Evolutionary conservation across 2,329 filamentous ascomycete species (phyloP).

Genomic region (Colletotrichum sublineola): DNA sequence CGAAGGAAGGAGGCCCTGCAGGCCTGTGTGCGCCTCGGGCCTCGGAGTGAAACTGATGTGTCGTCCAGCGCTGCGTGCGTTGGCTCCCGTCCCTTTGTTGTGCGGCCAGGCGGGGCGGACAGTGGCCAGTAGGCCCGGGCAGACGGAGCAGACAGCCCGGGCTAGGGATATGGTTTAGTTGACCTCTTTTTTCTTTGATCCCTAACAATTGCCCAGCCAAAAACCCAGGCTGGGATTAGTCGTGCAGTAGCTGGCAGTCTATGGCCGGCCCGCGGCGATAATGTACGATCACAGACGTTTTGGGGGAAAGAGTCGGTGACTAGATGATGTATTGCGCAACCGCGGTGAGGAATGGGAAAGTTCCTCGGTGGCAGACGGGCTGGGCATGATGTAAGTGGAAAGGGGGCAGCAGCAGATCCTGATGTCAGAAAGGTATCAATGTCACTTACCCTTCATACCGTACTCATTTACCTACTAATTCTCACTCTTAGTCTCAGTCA

Average conservation of each 20-base stretch:
- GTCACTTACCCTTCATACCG: no score
- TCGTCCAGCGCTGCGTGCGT: slow-evolving; percentile 31
- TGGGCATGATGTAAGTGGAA: background rate
- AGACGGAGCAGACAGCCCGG: slow-evolving; percentile 28
- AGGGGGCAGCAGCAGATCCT: background rate
- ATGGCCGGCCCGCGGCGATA: slow-evolving; percentile 10
- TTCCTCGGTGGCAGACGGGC: background rate
- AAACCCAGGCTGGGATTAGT: slow-evolving; percentile 14
- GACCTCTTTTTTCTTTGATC: background rate
- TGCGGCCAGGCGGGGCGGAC: slow-evolving; percentile 2
- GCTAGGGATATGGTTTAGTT: slow-evolving; percentile 1
- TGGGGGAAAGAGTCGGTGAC: background rate
- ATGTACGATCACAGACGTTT: background rate
- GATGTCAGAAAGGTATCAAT: background rate
- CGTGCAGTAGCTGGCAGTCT: slow-evolving; percentile 14
- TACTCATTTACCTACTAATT: background rate
- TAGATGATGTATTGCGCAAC: background rate
- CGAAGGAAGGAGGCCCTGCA: background rate
- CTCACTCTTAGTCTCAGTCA: background rate
- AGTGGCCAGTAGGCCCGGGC: background rate
- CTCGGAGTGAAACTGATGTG: slow-evolving; percentile 24
- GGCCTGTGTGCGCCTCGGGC: background rate
- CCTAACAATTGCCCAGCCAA: slow-evolving; percentile 37
- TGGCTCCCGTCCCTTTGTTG: slow-evolving; percentile 27
- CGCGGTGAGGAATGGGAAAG: background rate